Conservation (phyloP, 345 rosid genomes). For the Camelina neglecta region DNA sequence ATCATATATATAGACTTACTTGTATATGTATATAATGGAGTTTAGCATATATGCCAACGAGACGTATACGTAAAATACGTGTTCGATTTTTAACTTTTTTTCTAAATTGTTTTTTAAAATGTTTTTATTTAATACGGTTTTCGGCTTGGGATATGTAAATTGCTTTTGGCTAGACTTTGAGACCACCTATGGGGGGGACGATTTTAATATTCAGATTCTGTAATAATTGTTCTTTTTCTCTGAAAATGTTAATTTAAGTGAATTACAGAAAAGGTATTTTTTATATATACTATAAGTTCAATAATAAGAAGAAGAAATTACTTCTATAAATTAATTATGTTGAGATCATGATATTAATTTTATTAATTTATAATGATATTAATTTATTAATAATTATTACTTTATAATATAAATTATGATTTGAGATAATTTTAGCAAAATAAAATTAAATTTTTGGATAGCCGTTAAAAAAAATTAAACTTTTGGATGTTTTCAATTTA, state of each 20-base stretch:
- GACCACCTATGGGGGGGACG: constrained; percentile 22
- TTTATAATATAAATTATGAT: too few species aligned
- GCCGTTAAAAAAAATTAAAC: too few species aligned
- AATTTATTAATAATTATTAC: too few species aligned
- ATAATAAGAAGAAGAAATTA: too few species aligned
- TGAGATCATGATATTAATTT: too few species aligned
- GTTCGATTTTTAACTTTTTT: constrained; percentile 34
- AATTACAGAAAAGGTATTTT: background rate
- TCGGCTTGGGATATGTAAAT: constrained; percentile 37
- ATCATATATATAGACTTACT: constrained; percentile 25
- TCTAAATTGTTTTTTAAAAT: background rate
- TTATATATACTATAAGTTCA: too few species aligned
- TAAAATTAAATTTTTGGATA: too few species aligned
- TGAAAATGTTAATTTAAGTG: background rate
- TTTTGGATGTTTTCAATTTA: too few species aligned
- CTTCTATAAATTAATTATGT: too few species aligned
- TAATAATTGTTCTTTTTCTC: background rate
- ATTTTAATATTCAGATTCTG: constrained; percentile 37
- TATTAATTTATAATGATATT: too few species aligned
- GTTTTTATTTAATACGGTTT: constrained; percentile 24
- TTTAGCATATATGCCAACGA: constrained; percentile 42
- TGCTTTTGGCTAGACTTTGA: constrained; percentile 11
- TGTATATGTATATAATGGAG: background rate
- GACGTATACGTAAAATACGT: constrained; percentile 46
- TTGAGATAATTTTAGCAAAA: too few species aligned